A percentile compares a stretch with the other conserved stretches of the same genome.
phyloP scores from a whole-genome alignment of 495 filamentous ascomycete species.

The Penicillium pancosmium region DNA sequence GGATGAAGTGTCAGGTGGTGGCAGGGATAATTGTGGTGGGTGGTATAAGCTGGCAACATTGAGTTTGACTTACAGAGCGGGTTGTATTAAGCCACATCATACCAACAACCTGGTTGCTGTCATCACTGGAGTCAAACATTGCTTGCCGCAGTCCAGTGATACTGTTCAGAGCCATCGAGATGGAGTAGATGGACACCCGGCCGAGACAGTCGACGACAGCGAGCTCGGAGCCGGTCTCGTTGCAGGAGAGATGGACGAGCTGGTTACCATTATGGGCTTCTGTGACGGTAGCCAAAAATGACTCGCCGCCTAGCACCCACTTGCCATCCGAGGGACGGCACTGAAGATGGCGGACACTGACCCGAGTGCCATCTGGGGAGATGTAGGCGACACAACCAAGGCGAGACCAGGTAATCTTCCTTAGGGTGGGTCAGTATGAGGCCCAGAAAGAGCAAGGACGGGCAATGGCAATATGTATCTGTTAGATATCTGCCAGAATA shows the following conservation, averaged over 20 bases:
- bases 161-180: conserved; percentile 66
- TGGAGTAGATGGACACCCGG: conserved; percentile 67
- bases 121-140: conserved; percentile 64
- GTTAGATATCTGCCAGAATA: not conserved
- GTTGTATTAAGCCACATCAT: conserved; percentile 78
- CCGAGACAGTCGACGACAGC: conserved; percentile 76
- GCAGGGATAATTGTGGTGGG: not conserved
- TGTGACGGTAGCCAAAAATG: conserved; percentile 42
- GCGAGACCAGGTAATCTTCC: conserved; percentile 87
- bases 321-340: conserved; percentile 69
- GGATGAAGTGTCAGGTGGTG: not conserved
- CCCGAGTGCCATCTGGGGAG: conserved; percentile 63
- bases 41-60: not conserved
- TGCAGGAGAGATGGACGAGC: conserved; percentile 82
- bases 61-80: conserved; percentile 47
- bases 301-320: conserved; percentile 75
- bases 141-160: conserved; percentile 57
- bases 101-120: conserved; percentile 76
- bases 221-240: conserved; percentile 69
- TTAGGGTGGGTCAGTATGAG: conserved; percentile 45
- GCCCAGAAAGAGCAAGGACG: not conserved
- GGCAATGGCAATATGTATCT: not conserved
- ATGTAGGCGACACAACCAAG: conserved; percentile 86
- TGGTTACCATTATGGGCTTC: conserved; percentile 53
- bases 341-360: conserved; percentile 72